Evolutionary conservation across 495 filamentous ascomycete genomes (phyloP).

Genomic region (Bryoglossum gracile): DNA sequence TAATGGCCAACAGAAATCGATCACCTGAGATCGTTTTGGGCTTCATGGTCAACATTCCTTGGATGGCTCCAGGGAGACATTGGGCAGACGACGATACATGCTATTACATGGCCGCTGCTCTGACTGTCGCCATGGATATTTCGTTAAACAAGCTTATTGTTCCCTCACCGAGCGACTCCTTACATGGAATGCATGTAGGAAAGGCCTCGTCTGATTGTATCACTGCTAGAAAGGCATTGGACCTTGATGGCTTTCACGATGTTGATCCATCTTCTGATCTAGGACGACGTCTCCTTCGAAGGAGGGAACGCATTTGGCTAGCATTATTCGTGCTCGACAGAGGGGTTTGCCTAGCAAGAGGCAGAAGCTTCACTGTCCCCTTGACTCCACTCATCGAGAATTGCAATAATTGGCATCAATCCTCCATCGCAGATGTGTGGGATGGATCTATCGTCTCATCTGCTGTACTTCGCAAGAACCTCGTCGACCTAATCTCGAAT

Average conservation of each 20-base stretch:
- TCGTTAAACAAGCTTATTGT: constrained; percentile 62
- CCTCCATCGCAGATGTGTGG: constrained; percentile 53
- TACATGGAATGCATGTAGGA: constrained; percentile 34
- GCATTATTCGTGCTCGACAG: constrained; percentile 66
- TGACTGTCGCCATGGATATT: constrained; percentile 60
- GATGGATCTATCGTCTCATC: constrained; percentile 64
- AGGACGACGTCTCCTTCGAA: constrained; percentile 51
- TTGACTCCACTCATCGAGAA: constrained; percentile 54
- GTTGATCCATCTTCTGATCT: constrained; percentile 52
- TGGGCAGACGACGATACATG: constrained; percentile 67
- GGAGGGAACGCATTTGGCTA: constrained; percentile 63
- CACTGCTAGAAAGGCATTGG: constrained; percentile 53
- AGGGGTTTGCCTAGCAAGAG: constrained; percentile 65
- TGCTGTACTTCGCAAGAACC: constrained; percentile 57
- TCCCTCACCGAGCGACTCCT: constrained; percentile 44
- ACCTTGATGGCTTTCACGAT: constrained; percentile 59
- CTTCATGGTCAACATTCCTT: constrained; percentile 72
- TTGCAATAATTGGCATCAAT: constrained; percentile 61
- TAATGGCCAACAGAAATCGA: constrained; percentile 50
- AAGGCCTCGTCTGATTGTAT: constrained; percentile 59
- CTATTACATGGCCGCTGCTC: constrained; percentile 60
- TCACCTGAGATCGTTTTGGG: constrained; percentile 68
- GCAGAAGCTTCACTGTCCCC: constrained; percentile 59
- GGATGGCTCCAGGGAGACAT: constrained; percentile 63
- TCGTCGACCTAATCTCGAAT: constrained; percentile 52